phyloP scores from a whole-genome alignment of 2,329 filamentous ascomycete genomes.

The Penicillium griseofulvum region DNA sequence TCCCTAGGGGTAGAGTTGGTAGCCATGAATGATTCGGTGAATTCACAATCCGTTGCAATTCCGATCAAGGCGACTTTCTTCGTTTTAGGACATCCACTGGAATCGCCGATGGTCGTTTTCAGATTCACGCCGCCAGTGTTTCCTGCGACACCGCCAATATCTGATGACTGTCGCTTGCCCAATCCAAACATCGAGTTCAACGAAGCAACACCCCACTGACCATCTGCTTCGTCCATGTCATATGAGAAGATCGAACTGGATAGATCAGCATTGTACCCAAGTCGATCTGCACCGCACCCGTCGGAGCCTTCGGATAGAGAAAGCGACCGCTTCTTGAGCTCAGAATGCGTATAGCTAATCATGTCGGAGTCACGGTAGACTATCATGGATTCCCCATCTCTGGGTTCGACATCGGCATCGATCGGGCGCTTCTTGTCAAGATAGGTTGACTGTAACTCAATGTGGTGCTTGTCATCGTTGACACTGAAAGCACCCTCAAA shows the following conservation, averaged over 20 bases:
- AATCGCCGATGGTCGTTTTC: slow-evolving; percentile 72
- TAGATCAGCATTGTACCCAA: slow-evolving; percentile 73
- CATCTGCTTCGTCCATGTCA: slow-evolving; percentile 54
- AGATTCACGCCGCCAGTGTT: slow-evolving; percentile 81
- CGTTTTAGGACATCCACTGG: slow-evolving; percentile 81
- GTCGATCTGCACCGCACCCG: slow-evolving; percentile 70
- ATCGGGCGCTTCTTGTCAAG: slow-evolving; percentile 65
- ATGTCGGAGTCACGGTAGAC: slow-evolving; percentile 92
- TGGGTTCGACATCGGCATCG: slow-evolving; percentile 64
- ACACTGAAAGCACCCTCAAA: slow-evolving; percentile 90
- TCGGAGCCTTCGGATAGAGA: slow-evolving; percentile 46
- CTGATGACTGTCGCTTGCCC: slow-evolving; percentile 62
- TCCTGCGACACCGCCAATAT: slow-evolving; percentile 65
- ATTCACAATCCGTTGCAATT: slow-evolving; percentile 89
- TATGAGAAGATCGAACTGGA: slow-evolving; percentile 64
- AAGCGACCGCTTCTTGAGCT: slow-evolving; percentile 65
- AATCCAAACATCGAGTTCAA: slow-evolving; percentile 66
- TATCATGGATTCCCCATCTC: slow-evolving; percentile 74
- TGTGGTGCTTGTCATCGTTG: slow-evolving; percentile 77
- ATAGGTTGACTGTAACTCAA: slow-evolving; percentile 75
- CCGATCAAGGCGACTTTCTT: slow-evolving; percentile 88
- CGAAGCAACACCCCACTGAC: slow-evolving; percentile 60
- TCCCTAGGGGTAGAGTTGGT: slow-evolving; percentile 47
- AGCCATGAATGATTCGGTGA: slow-evolving; percentile 67
- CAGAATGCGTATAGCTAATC: slow-evolving; percentile 48